Evolutionary conservation across 2,329 filamentous ascomycete species (phyloP).

Genomic region (Colletotrichum graminicola): DNA sequence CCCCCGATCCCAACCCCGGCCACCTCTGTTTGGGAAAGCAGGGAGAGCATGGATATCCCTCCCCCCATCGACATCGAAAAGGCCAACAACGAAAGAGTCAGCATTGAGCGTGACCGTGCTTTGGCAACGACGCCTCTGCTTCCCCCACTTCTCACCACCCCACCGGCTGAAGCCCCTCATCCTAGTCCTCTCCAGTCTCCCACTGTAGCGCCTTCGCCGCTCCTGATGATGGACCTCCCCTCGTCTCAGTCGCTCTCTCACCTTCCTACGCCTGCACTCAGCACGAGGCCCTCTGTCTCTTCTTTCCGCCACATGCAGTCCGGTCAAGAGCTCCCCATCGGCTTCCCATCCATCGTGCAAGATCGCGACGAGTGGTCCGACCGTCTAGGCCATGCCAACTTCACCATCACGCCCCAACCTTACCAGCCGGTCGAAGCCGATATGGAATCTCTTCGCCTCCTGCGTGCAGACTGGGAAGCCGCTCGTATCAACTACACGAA

Average conservation of each 20-base stretch:
- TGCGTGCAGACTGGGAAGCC: slow-evolving; percentile 84
- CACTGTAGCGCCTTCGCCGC: slow-evolving; percentile 73
- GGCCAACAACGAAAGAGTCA: slow-evolving; percentile 62
- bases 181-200: slow-evolving; percentile 91
- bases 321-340: slow-evolving; percentile 60
- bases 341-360: slow-evolving; percentile 74
- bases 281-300: slow-evolving; percentile 72
- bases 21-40: slow-evolving; percentile 72
- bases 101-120: slow-evolving; percentile 68
- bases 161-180: slow-evolving; percentile 66
- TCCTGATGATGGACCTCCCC: slow-evolving; percentile 52
- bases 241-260: slow-evolving; percentile 60
- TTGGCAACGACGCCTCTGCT: slow-evolving; percentile 85
- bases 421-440: slow-evolving; percentile 77
- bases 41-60: slow-evolving; percentile 64
- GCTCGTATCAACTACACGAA: slow-evolving; percentile 90
- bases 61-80: slow-evolving; percentile 65
- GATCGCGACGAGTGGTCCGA: slow-evolving; percentile 86
- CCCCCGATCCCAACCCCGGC: slow-evolving; percentile 70
- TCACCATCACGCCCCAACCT: slow-evolving; percentile 85
- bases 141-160: slow-evolving; percentile 80
- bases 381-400: slow-evolving; percentile 91
- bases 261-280: slow-evolving; percentile 72
- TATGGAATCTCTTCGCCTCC: slow-evolving; percentile 67
- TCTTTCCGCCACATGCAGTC: slow-evolving; percentile 64